A percentile compares a stretch with the other conserved stretches of the same genome.
Evolutionary conservation across 2,329 filamentous ascomycete genomes (phyloP).

Genomic region (Byssoonygena ceratinophila): DNA sequence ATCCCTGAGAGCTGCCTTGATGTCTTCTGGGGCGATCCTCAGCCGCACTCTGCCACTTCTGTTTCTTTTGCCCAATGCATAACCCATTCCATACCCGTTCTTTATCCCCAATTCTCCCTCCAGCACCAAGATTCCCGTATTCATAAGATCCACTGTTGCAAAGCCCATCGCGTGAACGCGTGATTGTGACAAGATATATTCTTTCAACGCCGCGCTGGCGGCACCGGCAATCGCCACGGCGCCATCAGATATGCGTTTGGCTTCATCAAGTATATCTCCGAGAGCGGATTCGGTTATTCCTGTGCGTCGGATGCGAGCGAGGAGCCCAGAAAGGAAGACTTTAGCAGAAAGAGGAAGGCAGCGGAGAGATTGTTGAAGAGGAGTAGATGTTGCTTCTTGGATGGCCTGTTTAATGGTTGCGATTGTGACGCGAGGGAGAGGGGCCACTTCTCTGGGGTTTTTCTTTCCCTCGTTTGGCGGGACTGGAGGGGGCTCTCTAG

Average conservation of each 20-base stretch:
- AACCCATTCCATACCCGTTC: conserved; percentile 21
- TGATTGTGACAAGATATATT: conserved; percentile 44
- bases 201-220: conserved; percentile 47
- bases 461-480: not conserved
- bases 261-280: conserved; percentile 82
- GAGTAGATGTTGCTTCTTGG: conserved; percentile 85
- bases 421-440: conserved; percentile 63
- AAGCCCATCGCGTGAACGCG: conserved; percentile 52
- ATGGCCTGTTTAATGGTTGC: conserved; percentile 89
- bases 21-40: conserved; percentile 79
- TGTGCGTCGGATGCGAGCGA: conserved; percentile 67
- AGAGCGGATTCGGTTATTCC: conserved; percentile 80
- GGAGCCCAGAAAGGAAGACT: conserved; percentile 70
- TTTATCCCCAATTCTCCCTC: conserved; percentile 42
- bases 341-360: conserved; percentile 72
- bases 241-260: conserved; percentile 51
- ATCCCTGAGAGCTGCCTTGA: conserved; percentile 75
- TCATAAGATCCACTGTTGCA: conserved; percentile 72
- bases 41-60: conserved; percentile 78
- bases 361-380: conserved; percentile 78
- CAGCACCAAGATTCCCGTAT: conserved; percentile 76
- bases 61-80: conserved; percentile 59
- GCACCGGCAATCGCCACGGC: conserved; percentile 40
- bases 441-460: conserved; percentile 18
- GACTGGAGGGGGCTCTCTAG: not conserved